phyloP scores from a whole-genome alignment of 2,329 filamentous ascomycete genomes.

The Tolypocladium pustulatum region DNA sequence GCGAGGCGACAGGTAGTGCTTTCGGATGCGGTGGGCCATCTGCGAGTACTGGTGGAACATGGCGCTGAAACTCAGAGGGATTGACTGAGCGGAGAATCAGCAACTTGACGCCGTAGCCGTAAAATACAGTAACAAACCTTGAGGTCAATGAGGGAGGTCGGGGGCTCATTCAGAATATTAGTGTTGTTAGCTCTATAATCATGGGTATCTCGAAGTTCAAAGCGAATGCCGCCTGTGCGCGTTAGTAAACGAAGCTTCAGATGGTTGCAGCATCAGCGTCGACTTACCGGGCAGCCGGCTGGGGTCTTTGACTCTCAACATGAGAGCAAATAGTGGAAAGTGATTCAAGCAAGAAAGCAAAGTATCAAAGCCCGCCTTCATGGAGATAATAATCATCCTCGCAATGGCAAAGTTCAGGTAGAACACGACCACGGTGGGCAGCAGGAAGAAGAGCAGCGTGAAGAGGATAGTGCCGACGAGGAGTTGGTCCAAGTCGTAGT shows the following conservation, averaged over 20 bases:
- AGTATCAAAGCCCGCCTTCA: conserved; percentile 88
- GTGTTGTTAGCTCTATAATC: conserved; percentile 30
- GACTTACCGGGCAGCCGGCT: conserved; percentile 67
- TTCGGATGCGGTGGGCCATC: conserved; percentile 80
- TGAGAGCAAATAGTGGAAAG: conserved; percentile 92
- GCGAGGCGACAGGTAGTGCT: conserved; percentile 84
- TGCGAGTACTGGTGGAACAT: conserved; percentile 99
- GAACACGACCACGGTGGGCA: conserved; percentile 92
- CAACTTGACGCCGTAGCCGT: background rate
- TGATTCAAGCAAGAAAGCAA: conserved; percentile 90
- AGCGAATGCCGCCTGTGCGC: conserved; percentile 56
- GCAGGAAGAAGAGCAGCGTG: conserved; percentile 84
- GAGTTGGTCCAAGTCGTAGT: conserved; percentile 95
- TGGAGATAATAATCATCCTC: conserved; percentile 84
- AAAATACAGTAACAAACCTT: conserved; percentile 45
- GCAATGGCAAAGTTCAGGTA: conserved; percentile 94
- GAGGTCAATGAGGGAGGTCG: conserved; percentile 75
- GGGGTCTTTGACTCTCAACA: conserved; percentile 92
- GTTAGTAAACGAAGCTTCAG: conserved; percentile 2
- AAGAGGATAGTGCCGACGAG: conserved; percentile 95
- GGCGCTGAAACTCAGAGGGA: conserved; percentile 78
- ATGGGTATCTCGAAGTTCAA: conserved; percentile 73
- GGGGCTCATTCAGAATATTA: conserved; percentile 35
- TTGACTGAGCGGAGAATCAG: conserved; percentile 44
- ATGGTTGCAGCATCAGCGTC: background rate